Percentiles rank a stretch among this genome's conserved stretches.
Conservation (phyloP, 805 yeast species). For the Candida odintsovae region DNA sequence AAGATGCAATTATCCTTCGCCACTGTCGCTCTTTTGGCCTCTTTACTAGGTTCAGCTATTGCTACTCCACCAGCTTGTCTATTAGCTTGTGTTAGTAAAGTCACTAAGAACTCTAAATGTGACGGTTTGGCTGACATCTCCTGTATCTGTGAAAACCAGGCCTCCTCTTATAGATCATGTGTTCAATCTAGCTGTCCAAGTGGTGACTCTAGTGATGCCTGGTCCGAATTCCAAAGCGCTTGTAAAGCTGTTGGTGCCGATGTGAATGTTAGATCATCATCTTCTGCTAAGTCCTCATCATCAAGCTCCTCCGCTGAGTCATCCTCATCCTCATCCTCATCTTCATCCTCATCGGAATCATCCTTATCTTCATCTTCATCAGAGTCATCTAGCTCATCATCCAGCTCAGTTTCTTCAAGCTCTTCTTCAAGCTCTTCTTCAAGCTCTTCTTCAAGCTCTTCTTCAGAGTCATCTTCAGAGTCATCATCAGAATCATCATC, state of each 20-base stretch:
- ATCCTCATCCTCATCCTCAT: constrained; percentile 14
- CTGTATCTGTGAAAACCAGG: constrained; percentile 63
- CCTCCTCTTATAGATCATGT: constrained; percentile 52
- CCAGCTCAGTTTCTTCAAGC: constrained; percentile 3
- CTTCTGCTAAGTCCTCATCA: constrained; percentile 9
- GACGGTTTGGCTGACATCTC: constrained; percentile 52
- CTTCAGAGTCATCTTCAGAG: constrained; percentile 13
- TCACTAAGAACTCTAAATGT: constrained; percentile 50
- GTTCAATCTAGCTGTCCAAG: constrained; percentile 64
- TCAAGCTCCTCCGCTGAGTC: constrained; percentile 2
- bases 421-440: constrained; percentile 11
- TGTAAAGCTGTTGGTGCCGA: constrained; percentile 44
- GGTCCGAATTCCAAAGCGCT: constrained; percentile 45
- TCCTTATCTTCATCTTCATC: constrained; percentile 21
- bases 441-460: constrained; percentile 13
- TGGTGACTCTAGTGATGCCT: constrained; percentile 53
- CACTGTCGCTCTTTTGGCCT: not conserved
- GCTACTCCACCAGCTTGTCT: constrained; percentile 90
- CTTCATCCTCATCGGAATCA: constrained; percentile 18
- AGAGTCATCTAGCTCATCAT: constrained; percentile 2
- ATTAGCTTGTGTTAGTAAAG: constrained; percentile 80
- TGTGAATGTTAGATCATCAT: constrained; percentile 21
- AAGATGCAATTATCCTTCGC: not conserved
- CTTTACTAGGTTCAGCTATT: constrained; percentile 19
- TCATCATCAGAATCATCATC: constrained; percentile 14